Evolutionary conservation across 2,329 filamentous ascomycete species (phyloP), one percentile per base, ranked within the genome.

Genomic region (Orbilia blumenaviensis): DNA sequence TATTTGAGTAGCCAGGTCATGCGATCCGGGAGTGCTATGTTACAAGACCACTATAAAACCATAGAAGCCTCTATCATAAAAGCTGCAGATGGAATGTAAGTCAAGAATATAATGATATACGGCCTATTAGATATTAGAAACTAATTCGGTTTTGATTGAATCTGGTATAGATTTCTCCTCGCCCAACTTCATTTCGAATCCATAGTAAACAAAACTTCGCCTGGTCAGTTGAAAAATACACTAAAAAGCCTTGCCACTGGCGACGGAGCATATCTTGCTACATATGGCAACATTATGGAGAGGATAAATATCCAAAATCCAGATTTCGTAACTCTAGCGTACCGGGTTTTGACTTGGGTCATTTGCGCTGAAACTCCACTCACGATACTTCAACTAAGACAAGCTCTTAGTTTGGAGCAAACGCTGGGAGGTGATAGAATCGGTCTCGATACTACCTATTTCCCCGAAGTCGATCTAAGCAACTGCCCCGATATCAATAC

Each of bases 161-260:
- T 16, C 7, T n/a, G 32, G 16, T 14, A 18, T 1, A 42, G 23
- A 72, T 84, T 84, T 77, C 81, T 84, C 5, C 80, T 84, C 14
- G 84, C 83, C 7, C 78, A 82, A 27, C 81, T 85, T 9, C 78
- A 84, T 78, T 66, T 83, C 4, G 79, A 82, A 21, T 83, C 81
- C 0, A 78, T 85, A 0, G 66, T 69, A 3, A 80, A 79, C 16
- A 83, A 83, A 69, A 78, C 32, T 29, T 82, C 82, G 0, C 50
- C 63, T 0, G 84, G 83, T 48, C 80, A 78, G 0, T 76, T 87
- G 2, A 76, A 78, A 29, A 60, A 23, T 0, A 80, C 82, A 2
- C 77, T 87, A 0, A 12, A 71, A 38, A 79, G 77, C 0, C 74
- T 86, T 0, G 81, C 44, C 12, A 32, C 6, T 7, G 60, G 60